These are phyloP conservation scores for Boletellus ananiceps DNA, from an alignment of 768 basidiomycete species.

Conservation along the genomic window DNA sequence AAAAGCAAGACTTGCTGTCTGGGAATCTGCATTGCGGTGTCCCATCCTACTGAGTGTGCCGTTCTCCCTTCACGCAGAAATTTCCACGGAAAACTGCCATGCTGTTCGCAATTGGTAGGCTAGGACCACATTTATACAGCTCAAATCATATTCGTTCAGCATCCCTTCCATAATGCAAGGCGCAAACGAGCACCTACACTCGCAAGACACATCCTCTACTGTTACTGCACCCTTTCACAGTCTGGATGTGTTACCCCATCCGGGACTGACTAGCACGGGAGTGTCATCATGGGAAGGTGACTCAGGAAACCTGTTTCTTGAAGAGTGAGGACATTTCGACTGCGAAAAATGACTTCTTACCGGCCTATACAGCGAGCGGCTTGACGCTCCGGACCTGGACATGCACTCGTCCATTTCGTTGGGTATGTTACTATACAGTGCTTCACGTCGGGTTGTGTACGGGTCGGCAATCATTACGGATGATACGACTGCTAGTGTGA, in stretches of 20 bases:
- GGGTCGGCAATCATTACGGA: slow-evolving; percentile 1
- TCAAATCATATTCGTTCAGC: neutral
- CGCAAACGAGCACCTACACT: neutral
- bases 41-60: neutral
- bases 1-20: too few species aligned
- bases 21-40: neutral
- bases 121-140: neutral
- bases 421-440: neutral
- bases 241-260: too few species aligned
- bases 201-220: neutral
- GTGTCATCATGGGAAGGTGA: neutral
- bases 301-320: accelerated
- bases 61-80: neutral
- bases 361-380: neutral
- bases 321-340: neutral
- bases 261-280: neutral
- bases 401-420: slow-evolving; percentile 2
- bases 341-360: neutral
- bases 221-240: too few species aligned
- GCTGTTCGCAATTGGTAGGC: neutral
- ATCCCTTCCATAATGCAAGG: neutral
- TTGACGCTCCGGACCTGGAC: neutral
- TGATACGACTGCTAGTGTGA: neutral
- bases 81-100: neutral
- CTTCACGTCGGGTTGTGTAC: neutral